Evolutionary conservation across 2,329 filamentous ascomycete species (phyloP).

Genomic region (Didymella exigua): DNA sequence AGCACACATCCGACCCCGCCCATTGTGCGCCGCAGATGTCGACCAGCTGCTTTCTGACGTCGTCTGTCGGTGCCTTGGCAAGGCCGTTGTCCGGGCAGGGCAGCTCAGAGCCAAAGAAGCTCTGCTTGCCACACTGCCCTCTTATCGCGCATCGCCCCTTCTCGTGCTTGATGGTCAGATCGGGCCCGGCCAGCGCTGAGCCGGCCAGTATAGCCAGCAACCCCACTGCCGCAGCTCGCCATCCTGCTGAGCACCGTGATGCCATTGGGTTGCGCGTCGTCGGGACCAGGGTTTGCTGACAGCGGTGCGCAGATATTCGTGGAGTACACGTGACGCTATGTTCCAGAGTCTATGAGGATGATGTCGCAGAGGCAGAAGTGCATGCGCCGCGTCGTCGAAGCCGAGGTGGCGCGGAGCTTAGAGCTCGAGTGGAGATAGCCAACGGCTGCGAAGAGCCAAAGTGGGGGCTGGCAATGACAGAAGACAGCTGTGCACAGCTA

Average conservation of each 20-base stretch:
- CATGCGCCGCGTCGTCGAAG: conserved; percentile 1
- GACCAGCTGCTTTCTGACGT: conserved; percentile 77
- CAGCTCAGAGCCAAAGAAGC: conserved; percentile 85
- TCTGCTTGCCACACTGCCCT: conserved; percentile 88
- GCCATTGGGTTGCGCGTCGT: conserved; percentile 18
- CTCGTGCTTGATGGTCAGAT: conserved; percentile 69
- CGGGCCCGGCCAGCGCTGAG: conserved; percentile 39
- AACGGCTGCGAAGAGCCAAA: background rate
- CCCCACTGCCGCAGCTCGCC: conserved; percentile 33
- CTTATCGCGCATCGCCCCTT: conserved; percentile 87
- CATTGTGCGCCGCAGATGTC: conserved; percentile 87
- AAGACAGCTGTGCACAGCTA: conserved; percentile 10
- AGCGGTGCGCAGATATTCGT: background rate
- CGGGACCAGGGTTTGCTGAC: background rate
- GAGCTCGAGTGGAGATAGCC: conserved; percentile 3
- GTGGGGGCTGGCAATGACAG: background rate
- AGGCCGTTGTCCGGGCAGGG: conserved; percentile 91
- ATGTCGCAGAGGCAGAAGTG: background rate
- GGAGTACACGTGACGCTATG: background rate
- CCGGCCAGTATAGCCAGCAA: conserved; percentile 38
- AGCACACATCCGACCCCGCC: conserved; percentile 84
- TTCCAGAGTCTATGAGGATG: background rate
- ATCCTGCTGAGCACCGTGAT: conserved; percentile 31
- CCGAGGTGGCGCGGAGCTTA: conserved; percentile 24
- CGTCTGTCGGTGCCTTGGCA: conserved; percentile 74